phyloP scores from a whole-genome alignment of 164 flowering plant species.

The Cinnamomum micranthum region DNA sequence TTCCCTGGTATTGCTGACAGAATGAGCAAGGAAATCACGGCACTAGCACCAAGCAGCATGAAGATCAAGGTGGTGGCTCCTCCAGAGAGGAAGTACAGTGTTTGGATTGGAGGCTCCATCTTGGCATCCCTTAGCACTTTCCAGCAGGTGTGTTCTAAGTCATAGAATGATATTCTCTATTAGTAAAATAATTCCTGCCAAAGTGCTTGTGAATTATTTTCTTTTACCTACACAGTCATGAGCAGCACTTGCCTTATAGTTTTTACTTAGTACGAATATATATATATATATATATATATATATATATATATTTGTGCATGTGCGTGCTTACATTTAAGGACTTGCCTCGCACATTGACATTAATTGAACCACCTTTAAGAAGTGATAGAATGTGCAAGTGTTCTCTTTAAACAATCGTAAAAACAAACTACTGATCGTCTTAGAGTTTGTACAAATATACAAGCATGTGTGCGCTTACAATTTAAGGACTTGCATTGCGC shows the following conservation, averaged over 20 bases:
- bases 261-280: no score
- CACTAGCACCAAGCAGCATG: constrained; percentile 84
- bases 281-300: no score
- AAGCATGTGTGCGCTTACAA: not conserved
- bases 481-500: not conserved
- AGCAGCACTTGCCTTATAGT: no score
- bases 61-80: constrained; percentile 89
- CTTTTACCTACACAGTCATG: not conserved
- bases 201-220: no score
- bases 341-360: no score
- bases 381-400: no score
- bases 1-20: constrained; percentile 83
- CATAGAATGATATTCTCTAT: not conserved
- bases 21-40: constrained; percentile 88
- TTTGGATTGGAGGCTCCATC: constrained; percentile 86
- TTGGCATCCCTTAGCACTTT: constrained; percentile 78
- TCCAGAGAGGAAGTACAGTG: constrained; percentile 90
- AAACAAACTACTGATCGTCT: not conserved
- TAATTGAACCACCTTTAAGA: no score
- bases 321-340: no score
- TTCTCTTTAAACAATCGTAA: not conserved
- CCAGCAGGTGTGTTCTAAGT: constrained; percentile 48
- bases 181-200: not conserved
- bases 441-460: not conserved
- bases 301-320: no score